These are phyloP conservation scores for Fusarium albosuccineum DNA, from an alignment of 2,329 filamentous ascomycete genomes.

Conservation along the genomic window DNA sequence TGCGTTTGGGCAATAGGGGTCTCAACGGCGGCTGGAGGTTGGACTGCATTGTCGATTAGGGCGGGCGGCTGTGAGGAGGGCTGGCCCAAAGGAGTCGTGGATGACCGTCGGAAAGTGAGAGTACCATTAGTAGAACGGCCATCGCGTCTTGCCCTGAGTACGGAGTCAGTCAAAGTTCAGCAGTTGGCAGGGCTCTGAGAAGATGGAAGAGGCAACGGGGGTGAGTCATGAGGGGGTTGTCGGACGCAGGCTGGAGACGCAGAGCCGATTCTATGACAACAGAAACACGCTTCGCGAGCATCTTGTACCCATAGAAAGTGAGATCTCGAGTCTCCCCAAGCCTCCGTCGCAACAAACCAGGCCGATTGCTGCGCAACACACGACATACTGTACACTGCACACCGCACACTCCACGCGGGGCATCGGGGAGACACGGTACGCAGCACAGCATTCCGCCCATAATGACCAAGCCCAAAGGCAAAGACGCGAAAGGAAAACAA, in stretches of 20 bases:
- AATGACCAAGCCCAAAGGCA: slow-evolving; percentile 21
- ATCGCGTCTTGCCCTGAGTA: slow-evolving; percentile 69
- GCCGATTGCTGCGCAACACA: slow-evolving; percentile 21
- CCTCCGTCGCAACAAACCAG: slow-evolving; percentile 24
- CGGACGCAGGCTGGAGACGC: neutral
- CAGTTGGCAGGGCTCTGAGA: neutral
- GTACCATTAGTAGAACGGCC: slow-evolving; percentile 72
- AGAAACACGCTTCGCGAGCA: neutral
- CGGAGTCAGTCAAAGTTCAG: slow-evolving; percentile 28
- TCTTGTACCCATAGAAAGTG: slow-evolving; percentile 1
- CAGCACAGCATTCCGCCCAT: slow-evolving; percentile 35
- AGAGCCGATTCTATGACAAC: neutral
- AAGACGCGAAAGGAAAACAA: slow-evolving; percentile 11
- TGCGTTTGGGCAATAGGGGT: slow-evolving; percentile 48
- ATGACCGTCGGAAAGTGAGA: slow-evolving; percentile 73
- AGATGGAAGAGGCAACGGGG: slow-evolving; percentile 20
- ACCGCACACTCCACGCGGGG: slow-evolving; percentile 23
- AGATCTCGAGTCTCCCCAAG: slow-evolving; percentile 8
- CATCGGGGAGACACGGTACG: slow-evolving; percentile 32
- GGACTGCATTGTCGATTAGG: slow-evolving; percentile 55
- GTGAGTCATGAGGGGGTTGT: slow-evolving; percentile 1
- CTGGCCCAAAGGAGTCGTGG: slow-evolving; percentile 66
- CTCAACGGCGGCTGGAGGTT: slow-evolving; percentile 53
- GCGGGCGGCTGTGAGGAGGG: slow-evolving; percentile 53
- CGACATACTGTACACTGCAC: slow-evolving; percentile 24